Percentiles rank a stretch among this genome's conserved stretches.
Conservation (phyloP, 2,329 filamentous ascomycete species). For the Xylariaceae sp. region DNA sequence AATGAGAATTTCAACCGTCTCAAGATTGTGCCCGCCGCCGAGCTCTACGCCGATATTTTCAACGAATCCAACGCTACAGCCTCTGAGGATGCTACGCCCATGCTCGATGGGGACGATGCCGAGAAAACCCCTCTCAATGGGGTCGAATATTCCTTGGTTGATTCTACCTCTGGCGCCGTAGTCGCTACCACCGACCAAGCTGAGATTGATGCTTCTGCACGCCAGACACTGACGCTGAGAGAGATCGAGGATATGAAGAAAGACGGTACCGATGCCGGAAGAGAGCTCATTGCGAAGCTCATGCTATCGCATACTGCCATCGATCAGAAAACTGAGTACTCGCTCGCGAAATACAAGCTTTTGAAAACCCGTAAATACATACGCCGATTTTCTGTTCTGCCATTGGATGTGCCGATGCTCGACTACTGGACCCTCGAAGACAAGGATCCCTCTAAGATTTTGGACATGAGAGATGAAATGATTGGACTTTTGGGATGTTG, state of each 20-base stretch:
- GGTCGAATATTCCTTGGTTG: slow-evolving; percentile 42
- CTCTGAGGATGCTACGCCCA: slow-evolving; percentile 36
- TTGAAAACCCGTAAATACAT: slow-evolving; percentile 93
- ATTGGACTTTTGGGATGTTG: slow-evolving; percentile 78
- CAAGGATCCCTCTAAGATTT: slow-evolving; percentile 70
- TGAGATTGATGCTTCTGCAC: slow-evolving; percentile 54
- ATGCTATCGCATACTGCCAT: slow-evolving; percentile 83
- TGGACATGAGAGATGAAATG: slow-evolving; percentile 83
- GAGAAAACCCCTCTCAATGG: slow-evolving; percentile 39
- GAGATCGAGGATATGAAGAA: slow-evolving; percentile 71
- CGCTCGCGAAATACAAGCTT: slow-evolving; percentile 90
- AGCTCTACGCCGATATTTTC: slow-evolving; percentile 77
- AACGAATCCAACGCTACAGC: slow-evolving; percentile 32
- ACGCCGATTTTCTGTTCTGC: slow-evolving; percentile 76
- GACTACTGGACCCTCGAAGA: slow-evolving; percentile 73
- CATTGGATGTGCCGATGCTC: slow-evolving; percentile 72
- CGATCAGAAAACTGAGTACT: slow-evolving; percentile 91
- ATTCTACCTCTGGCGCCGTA: slow-evolving; percentile 42
- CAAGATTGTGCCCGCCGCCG: slow-evolving; percentile 71
- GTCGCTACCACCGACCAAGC: slow-evolving; percentile 53
- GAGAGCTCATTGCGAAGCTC: slow-evolving; percentile 88
- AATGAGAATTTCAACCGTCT: slow-evolving; percentile 62
- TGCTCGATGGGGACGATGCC: slow-evolving; percentile 33
- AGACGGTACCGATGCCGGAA: slow-evolving; percentile 70
- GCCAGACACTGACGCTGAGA: slow-evolving; percentile 71